These are phyloP conservation scores for Trichomonascaceae sp. DNA, from an alignment of 1,139 yeast genomes.

Conservation along the genomic window DNA sequence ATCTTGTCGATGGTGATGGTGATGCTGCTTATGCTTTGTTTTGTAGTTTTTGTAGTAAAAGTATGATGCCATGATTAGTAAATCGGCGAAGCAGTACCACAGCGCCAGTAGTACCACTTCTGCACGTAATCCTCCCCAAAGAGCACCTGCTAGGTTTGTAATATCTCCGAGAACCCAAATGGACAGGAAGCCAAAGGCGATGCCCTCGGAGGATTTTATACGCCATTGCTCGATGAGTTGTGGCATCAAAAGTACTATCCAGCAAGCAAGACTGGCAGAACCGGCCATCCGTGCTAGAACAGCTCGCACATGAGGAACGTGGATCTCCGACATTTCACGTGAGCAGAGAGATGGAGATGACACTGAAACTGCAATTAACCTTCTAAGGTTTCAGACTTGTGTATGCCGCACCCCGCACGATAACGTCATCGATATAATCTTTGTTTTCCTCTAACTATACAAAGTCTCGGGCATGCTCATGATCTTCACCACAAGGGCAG, in stretches of 20 bases:
- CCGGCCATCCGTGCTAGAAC: conserved; percentile 54
- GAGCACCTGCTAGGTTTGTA: conserved; percentile 51
- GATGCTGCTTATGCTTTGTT: conserved; percentile 4
- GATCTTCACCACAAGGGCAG: conserved; percentile 65
- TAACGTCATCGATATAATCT: no score
- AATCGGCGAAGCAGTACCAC: conserved; percentile 66
- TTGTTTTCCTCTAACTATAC: background rate
- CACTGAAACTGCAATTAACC: conserved; percentile 8
- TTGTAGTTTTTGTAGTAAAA: conserved; percentile 30
- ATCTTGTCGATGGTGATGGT: conserved; percentile 5
- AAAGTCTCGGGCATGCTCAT: conserved; percentile 76
- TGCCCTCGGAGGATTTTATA: conserved; percentile 64
- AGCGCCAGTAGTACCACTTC: conserved; percentile 57
- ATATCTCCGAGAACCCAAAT: conserved; percentile 70
- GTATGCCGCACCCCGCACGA: no score
- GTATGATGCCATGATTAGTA: conserved; percentile 48
- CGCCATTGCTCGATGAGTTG: conserved; percentile 78
- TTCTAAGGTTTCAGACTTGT: no score
- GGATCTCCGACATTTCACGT: no score
- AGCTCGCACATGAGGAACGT: conserved; percentile 21
- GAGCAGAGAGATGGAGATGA: no score
- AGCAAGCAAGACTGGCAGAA: conserved; percentile 45
- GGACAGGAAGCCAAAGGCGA: conserved; percentile 53
- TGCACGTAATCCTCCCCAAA: conserved; percentile 61
- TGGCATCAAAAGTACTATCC: conserved; percentile 71